These are phyloP conservation scores for Clausena lansium DNA, from an alignment of 345 rosid species.

Conservation along the genomic window DNA sequence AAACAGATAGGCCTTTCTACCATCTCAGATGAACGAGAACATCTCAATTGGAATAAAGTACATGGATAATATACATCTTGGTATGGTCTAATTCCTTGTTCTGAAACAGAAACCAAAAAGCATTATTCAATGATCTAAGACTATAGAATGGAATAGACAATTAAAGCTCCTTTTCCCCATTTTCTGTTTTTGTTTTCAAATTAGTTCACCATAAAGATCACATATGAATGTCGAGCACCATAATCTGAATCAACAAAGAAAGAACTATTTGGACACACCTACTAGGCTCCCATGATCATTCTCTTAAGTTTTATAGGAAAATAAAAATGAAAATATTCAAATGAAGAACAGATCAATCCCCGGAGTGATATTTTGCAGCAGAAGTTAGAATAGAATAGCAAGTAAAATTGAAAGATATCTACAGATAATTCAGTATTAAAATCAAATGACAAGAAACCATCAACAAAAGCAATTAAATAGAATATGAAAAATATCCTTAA, in stretches of 20 bases:
- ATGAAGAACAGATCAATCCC: too few species aligned
- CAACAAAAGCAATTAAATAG: not conserved
- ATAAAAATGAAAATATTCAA: too few species aligned
- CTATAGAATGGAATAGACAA: not conserved
- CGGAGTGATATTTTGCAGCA: too few species aligned
- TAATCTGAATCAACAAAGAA: not conserved
- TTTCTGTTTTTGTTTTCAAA: not conserved
- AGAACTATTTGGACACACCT: not conserved
- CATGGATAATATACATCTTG: not conserved
- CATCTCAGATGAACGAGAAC: not conserved
- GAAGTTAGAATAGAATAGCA: too few species aligned
- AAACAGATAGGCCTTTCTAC: not conserved
- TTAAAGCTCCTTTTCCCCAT: not conserved
- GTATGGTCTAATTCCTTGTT: not conserved
- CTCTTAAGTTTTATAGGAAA: too few species aligned
- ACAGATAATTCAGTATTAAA: too few species aligned
- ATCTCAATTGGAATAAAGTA: not conserved
- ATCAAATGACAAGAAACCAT: not conserved
- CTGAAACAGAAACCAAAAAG: not conserved
- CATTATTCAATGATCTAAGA: not conserved
- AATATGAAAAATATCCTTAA: not conserved
- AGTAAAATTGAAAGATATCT: too few species aligned
- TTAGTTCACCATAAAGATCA: not conserved
- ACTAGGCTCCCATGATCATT: too few species aligned
- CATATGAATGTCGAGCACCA: not conserved